Evolutionary conservation across 495 filamentous ascomycete species (phyloP), one percentile per base, ranked within the genome.

Genomic region (Jackrogersella minutella): DNA sequence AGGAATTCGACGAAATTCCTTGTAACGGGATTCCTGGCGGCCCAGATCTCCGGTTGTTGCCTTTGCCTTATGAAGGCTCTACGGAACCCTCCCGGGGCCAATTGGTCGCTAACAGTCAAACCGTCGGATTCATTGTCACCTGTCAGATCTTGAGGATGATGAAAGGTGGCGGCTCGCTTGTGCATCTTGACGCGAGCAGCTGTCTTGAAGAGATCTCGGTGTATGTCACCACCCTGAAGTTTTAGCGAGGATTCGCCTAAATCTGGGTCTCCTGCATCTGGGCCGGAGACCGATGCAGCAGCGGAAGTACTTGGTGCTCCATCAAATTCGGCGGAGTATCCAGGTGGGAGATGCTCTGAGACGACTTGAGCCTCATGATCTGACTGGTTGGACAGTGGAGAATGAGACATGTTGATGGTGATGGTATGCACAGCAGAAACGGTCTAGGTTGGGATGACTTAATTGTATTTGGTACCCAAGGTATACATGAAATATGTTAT

Each of bases 1-100:
- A 91, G 79, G 63, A 90, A 91, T 37, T 87, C 85, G 31, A 88
- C 82, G 62, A 91, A 91, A 64, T 86, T 86, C n/a, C 76, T 74
- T 0, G 88, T 88, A 13, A 88, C 76, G 9, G 86, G 84, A 24
- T 60, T 76, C 52, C 54, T 76, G 39, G 62, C 78, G 63, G 74
- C 76, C 72, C 74, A 79, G 54, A 62, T 84, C 55, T 69, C 73
- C 65, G 68, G 50, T 30, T 76, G 75, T 43, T 79, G 77, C 34
- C 81, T 78, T 41, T 86, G 83, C 14, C 74, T 82, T 24, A 89
- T 60, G 64, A 82, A 88, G 39, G 86, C 82, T 28, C 87, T 80
- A 1, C 88, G 81, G 70, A 90, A 89, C 2, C 87, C 88, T 5
- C 85, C 84, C 0, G 88, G 87, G 13, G 79, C 78, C 55, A 84